Conservation (phyloP, 345 rosid species). For the Gossypium ekmanianum region DNA sequence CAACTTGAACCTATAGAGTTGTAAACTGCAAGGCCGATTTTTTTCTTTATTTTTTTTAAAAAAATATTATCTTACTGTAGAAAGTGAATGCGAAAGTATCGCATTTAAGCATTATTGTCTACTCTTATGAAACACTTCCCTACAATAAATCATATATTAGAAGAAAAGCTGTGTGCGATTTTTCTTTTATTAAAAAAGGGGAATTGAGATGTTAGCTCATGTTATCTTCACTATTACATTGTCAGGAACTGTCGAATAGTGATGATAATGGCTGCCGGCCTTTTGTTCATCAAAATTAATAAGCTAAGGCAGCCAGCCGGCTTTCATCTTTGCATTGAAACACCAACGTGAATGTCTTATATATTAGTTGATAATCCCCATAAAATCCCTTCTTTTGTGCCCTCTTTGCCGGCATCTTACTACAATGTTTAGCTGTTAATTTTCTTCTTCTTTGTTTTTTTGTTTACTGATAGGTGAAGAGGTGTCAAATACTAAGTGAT, state of each 20-base stretch:
- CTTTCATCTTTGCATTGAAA: background rate
- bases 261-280: background rate
- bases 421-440: conserved; percentile 29
- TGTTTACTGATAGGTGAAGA: background rate
- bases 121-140: too few relatives aligned
- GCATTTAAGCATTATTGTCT: background rate
- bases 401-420: conserved; percentile 37
- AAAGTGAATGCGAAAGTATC: background rate
- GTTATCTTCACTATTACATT: background rate
- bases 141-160: too few relatives aligned
- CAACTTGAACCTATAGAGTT: background rate
- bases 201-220: background rate
- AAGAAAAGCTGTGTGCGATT: background rate
- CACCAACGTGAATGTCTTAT: conserved; percentile 7
- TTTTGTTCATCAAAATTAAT: background rate
- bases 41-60: too few relatives aligned
- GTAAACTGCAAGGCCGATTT: background rate
- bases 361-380: background rate
- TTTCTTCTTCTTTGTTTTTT: conserved; percentile 6
- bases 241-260: background rate
- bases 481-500: conserved; percentile 11
- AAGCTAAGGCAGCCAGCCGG: background rate
- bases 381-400: conserved; percentile 21
- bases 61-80: background rate
- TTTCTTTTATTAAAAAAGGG: background rate